Percentiles rank a stretch among this genome's conserved stretches.
Conservation (phyloP, 331 rosid genomes). For the Arachis monticola region DNA sequence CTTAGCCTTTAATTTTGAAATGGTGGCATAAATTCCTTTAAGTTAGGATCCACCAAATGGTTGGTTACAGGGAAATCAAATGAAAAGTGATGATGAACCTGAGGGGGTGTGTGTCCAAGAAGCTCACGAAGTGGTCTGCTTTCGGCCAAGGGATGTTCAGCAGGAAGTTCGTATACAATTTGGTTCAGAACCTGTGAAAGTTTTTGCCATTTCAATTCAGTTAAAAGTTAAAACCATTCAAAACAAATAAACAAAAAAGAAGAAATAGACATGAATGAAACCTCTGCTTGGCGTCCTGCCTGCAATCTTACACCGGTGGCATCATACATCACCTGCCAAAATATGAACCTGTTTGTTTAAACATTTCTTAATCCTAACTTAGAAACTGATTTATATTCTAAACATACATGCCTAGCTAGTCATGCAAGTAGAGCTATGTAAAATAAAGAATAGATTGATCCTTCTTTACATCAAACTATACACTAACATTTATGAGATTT, state of each 20-base stretch:
- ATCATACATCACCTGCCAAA: slow-evolving; percentile 88
- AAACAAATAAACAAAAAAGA: slow-evolving; percentile 8
- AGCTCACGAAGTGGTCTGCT: slow-evolving; percentile 84
- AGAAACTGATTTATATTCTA: neutral
- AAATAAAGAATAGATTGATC: too few relatives aligned
- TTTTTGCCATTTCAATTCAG: slow-evolving; percentile 26
- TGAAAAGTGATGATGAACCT: slow-evolving; percentile 52
- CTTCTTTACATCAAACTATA: too few relatives aligned
- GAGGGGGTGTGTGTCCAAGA: slow-evolving; percentile 87
- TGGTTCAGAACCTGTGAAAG: slow-evolving; percentile 72
- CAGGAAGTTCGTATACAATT: slow-evolving; percentile 90
- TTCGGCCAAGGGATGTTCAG: slow-evolving; percentile 90
- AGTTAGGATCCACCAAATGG: neutral
- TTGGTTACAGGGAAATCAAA: slow-evolving; percentile 18
- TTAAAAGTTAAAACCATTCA: slow-evolving; percentile 18
- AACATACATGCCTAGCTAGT: neutral
- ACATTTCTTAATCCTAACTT: neutral
- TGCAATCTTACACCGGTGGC: slow-evolving; percentile 92
- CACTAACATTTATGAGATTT: too few relatives aligned
- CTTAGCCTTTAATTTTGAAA: neutral
- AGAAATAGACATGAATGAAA: slow-evolving; percentile 38
- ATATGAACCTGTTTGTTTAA: neutral
- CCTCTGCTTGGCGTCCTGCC: slow-evolving; percentile 99
- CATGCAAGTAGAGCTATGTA: neutral
- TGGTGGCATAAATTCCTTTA: slow-evolving; percentile 1